Percentiles rank a stretch among this genome's conserved stretches.
phyloP scores from a whole-genome alignment of 1,284 basidiomycete genomes.

The Tranzscheliella williamsii region DNA sequence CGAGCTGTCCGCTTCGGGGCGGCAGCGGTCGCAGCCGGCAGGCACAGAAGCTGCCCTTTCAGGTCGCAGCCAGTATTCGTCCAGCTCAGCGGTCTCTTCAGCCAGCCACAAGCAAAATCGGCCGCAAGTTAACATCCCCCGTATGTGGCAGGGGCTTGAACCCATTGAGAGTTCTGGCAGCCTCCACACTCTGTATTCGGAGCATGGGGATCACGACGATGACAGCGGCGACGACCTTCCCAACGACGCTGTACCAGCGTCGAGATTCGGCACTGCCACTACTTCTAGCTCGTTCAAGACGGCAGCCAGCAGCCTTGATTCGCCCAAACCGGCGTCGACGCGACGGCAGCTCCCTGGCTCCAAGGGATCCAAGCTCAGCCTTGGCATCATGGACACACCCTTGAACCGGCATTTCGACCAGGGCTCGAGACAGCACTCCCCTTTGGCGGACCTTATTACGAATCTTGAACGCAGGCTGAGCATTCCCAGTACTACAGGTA shows the following conservation, averaged over 20 bases:
- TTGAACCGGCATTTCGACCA: conserved; percentile 35
- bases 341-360: conserved; percentile 8
- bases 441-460: conserved; percentile 35
- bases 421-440: conserved; percentile 18
- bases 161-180: conserved; percentile 10
- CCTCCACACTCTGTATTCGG: conserved; percentile 16
- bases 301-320: conserved; percentile 21
- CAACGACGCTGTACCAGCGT: conserved; percentile 14
- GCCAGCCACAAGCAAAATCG: conserved; percentile 4
- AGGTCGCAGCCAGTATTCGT: neutral
- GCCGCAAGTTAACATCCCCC: conserved; percentile 31
- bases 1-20: conserved; percentile 7
- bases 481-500: conserved; percentile 13
- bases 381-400: conserved; percentile 24
- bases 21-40: conserved; percentile 1
- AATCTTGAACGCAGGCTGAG: conserved; percentile 27
- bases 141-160: conserved; percentile 40
- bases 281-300: conserved; percentile 30
- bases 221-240: neutral
- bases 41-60: neutral
- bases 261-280: conserved; percentile 28
- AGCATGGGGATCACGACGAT: conserved; percentile 20
- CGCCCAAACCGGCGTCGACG: conserved; percentile 10
- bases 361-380: conserved; percentile 19
- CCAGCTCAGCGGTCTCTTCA: conserved; percentile 1